These are phyloP conservation scores for Candida jianshihensis DNA, from an alignment of 805 yeast species.

Conservation along the genomic window DNA sequence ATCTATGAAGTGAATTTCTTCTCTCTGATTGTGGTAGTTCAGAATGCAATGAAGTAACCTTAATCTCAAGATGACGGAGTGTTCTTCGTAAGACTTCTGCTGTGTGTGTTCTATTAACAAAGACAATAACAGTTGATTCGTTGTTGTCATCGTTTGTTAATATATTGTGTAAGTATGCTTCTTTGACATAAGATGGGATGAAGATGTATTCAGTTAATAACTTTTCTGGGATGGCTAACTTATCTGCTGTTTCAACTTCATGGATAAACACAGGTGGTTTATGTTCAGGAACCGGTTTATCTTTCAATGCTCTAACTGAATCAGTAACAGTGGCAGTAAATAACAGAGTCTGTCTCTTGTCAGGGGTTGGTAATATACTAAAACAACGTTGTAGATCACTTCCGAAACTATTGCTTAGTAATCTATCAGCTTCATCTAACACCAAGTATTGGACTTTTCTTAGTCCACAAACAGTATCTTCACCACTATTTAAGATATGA, in stretches of 20 bases:
- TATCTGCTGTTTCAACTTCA: conserved; percentile 67
- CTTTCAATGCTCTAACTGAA: conserved; percentile 74
- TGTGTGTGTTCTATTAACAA: conserved; percentile 84
- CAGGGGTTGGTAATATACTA: conserved; percentile 60
- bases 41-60: conserved; percentile 88
- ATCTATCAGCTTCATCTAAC: conserved; percentile 92
- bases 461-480: conserved; percentile 75
- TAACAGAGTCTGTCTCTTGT: conserved; percentile 74
- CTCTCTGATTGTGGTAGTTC: conserved; percentile 92
- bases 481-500: conserved; percentile 82
- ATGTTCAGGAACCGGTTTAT: conserved; percentile 48
- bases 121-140: conserved; percentile 71
- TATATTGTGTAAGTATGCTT: conserved; percentile 72
- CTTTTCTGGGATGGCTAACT: conserved; percentile 74
- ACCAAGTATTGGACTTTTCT: conserved; percentile 76
- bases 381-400: conserved; percentile 72
- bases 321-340: conserved; percentile 97
- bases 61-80: conserved; percentile 60
- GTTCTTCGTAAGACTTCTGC: conserved; percentile 85
- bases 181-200: conserved; percentile 84
- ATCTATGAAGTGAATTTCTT: conserved; percentile 84
- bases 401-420: conserved; percentile 78
- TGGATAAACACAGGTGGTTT: conserved; percentile 56
- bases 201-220: conserved; percentile 60
- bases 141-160: conserved; percentile 55